Percentiles rank a stretch among this genome's conserved stretches.
phyloP scores from a whole-genome alignment of 176 grass and related monocot genomes.

The Eragrostis nindensis region DNA sequence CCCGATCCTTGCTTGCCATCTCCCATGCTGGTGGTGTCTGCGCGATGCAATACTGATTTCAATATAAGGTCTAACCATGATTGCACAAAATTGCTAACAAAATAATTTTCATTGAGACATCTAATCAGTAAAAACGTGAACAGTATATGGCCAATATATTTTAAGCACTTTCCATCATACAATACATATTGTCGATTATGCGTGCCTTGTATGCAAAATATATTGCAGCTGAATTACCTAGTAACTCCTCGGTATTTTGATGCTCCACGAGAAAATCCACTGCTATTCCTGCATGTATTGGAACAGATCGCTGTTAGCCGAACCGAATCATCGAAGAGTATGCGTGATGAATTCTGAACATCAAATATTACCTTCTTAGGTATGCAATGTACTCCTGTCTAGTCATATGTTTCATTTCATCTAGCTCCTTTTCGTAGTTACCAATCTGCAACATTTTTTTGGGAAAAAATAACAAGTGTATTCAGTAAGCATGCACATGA shows the following conservation, averaged over 20 bases:
- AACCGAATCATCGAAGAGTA: neutral
- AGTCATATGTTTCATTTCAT: conserved; percentile 80
- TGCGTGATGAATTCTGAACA: neutral
- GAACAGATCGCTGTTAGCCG: neutral
- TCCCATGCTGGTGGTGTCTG: conserved; percentile 78
- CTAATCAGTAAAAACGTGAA: neutral
- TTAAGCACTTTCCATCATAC: neutral
- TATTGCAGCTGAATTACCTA: conserved; percentile 44
- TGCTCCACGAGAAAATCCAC: conserved; percentile 74
- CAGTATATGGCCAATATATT: neutral
- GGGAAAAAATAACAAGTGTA: neutral
- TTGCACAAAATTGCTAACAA: neutral
- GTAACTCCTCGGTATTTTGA: conserved; percentile 76
- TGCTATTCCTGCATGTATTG: conserved; percentile 58
- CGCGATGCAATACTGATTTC: conserved; percentile 4
- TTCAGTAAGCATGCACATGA: neutral
- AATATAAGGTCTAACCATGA: neutral
- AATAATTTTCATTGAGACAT: neutral
- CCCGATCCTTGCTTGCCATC: conserved; percentile 87
- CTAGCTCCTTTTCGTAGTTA: conserved; percentile 61
- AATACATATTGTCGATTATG: neutral
- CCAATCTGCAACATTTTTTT: conserved; percentile 46
- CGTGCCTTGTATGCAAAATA: neutral
- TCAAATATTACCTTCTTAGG: conserved; percentile 53
- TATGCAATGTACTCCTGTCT: conserved; percentile 68